Percentiles rank a stretch among this genome's conserved stretches.
Conservation (phyloP, 768 basidiomycete genomes). For the Multifurca ochricompacta region DNA sequence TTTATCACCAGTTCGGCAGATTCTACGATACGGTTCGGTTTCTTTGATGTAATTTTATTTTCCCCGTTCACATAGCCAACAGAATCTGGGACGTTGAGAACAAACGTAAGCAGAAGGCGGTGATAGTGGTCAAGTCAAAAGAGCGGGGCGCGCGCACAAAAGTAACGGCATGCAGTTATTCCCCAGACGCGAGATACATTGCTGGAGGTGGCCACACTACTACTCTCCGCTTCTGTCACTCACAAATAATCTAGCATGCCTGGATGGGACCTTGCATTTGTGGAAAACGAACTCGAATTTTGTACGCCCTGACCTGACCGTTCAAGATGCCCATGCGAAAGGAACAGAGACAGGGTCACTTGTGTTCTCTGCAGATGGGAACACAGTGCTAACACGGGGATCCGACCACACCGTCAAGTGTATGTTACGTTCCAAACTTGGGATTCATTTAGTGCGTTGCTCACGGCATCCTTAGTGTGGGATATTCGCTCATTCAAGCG, state of each 20-base stretch:
- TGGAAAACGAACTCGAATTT: conserved; percentile 93
- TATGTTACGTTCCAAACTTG: conserved; percentile 36
- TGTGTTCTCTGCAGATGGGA: conserved; percentile 82
- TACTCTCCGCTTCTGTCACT: not conserved
- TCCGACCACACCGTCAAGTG: conserved; percentile 95
- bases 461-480: conserved; percentile 60
- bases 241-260: conserved; percentile 49
- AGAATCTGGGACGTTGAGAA: conserved; percentile 95
- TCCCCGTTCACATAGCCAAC: conserved; percentile 6
- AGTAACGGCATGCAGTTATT: conserved; percentile 81
- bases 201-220: conserved; percentile 63
- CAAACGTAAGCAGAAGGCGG: conserved; percentile 88
- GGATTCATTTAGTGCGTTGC: not conserved
- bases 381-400: conserved; percentile 79
- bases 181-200: conserved; percentile 81
- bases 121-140: conserved; percentile 95
- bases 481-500: conserved; percentile 88
- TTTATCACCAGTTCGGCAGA: conserved; percentile 96
- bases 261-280: conserved; percentile 88
- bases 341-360: conserved; percentile 82
- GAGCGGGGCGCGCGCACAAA: conserved; percentile 92
- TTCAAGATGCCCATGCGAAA: conserved; percentile 84
- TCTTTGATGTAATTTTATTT: not conserved
- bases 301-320: conserved; percentile 78
- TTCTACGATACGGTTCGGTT: conserved; percentile 77